Percentiles rank a stretch among this genome's conserved stretches.
These are phyloP conservation scores for Verticillium nonalfalfae DNA, from an alignment of 2,329 filamentous ascomycete species.

Conservation along the genomic window DNA sequence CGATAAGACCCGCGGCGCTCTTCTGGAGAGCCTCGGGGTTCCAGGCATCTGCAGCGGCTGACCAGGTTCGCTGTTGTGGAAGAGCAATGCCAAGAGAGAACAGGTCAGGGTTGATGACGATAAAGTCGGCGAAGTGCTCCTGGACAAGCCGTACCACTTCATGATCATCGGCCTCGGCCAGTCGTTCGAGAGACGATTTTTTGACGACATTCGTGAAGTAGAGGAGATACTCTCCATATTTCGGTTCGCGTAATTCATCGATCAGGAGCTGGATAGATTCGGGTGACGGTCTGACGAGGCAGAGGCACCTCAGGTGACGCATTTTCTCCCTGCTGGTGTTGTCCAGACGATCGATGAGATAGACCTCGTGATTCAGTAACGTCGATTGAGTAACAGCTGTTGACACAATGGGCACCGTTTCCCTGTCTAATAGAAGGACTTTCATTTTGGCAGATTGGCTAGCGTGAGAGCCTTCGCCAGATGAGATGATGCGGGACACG, in stretches of 20 bases:
- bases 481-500: conserved; percentile 91
- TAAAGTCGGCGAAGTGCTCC: conserved; percentile 94
- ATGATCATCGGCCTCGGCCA: conserved; percentile 95
- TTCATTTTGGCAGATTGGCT: conserved; percentile 90
- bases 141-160: conserved; percentile 93
- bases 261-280: conserved; percentile 91
- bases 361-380: conserved; percentile 92
- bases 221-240: conserved; percentile 94
- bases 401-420: conserved; percentile 90
- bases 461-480: conserved; percentile 63
- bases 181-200: conserved; percentile 87
- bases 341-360: conserved; percentile 93
- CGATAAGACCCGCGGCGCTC: conserved; percentile 80
- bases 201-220: conserved; percentile 98
- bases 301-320: conserved; percentile 90
- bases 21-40: conserved; percentile 82
- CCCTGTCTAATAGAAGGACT: conserved; percentile 86
- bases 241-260: conserved; percentile 91
- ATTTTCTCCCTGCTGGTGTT: conserved; percentile 91
- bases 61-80: conserved; percentile 75
- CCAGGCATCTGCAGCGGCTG: conserved; percentile 77
- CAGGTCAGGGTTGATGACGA: conserved; percentile 90
- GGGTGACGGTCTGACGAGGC: conserved; percentile 85
- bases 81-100: conserved; percentile 72
- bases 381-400: conserved; percentile 94